Base-by-base conservation (phyloP, 352 stramenopile species). In the Plasmopara viticola region DNA sequence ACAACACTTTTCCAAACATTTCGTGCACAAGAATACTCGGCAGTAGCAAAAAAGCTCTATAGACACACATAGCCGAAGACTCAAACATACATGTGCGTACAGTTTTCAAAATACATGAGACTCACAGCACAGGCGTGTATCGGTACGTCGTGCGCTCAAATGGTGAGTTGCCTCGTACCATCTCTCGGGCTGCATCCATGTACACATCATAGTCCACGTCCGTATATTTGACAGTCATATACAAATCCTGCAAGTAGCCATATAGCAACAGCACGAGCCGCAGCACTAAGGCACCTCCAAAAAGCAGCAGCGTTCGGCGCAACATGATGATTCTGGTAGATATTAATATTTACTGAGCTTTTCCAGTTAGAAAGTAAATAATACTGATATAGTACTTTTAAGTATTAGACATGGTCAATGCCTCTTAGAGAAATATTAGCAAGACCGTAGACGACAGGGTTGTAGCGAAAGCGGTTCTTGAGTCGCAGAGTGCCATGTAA, bases 151-250 rank as follows among this genome's bases (percentile, higher is more conserved):
- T 95, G 55, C 97, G 86, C 48, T 95, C 82, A 60, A 98, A 99
- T 0, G 97, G 96, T 43, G 87, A 96, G 60, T 87, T 62, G 34
- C 86, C 86, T 9, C 74, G 47, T 15, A 79, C 74, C 37, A 99
- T 71, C 58, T 97, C 84, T 17, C 78, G 66, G 14, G 97, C 95
- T 5, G 95, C 96, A 73, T 99, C 97, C 20, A 87, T 96, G 75
- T 99, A 98, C 17, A 99, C 96, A 42, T 97, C 79, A 71, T 99
- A 99, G 74, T 99, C 97, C 35, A 99, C 90, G 56, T 99, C 97
- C 13, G 97, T 99, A 68, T 99, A 99, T 55, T 96, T 96, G 51
- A 95, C 83, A 28, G 60, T 44, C 67, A 95, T 77, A 44, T 78
- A 74, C 0, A 58, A 58, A 53, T 95, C 85, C 59, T 95, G 85